phyloP scores from a whole-genome alignment of 2,329 filamentous ascomycete species.

The Sclerotinia spermophila region DNA sequence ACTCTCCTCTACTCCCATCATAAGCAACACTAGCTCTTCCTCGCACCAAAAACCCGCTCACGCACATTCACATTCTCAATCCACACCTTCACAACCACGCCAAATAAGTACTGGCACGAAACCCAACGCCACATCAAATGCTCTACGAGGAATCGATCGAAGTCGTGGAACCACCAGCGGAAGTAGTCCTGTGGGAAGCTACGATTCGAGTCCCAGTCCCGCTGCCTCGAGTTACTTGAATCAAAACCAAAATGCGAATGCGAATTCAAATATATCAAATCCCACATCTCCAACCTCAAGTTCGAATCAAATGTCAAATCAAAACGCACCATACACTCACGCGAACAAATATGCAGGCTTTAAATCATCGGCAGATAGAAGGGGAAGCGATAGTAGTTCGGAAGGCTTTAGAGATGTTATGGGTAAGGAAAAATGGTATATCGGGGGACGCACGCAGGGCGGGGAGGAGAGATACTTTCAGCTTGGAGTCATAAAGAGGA shows the following conservation, averaged over 20 bases:
- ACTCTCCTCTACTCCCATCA: slow-evolving; percentile 24
- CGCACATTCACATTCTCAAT: slow-evolving; percentile 27
- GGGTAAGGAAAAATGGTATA: slow-evolving; percentile 76
- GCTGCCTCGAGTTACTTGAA: not conserved
- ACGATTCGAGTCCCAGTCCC: slow-evolving; percentile 8
- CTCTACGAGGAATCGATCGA: slow-evolving; percentile 20
- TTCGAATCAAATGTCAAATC: not conserved
- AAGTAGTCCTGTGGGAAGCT: slow-evolving; percentile 21
- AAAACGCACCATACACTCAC: not conserved
- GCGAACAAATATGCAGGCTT: not conserved
- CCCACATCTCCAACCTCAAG: not conserved
- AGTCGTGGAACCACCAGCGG: not conserved
- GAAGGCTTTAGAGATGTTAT: slow-evolving; percentile 72
- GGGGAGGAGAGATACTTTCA: slow-evolving; percentile 84
- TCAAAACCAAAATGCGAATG: not conserved
- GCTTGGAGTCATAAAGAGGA: slow-evolving; percentile 68
- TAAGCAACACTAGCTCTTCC: slow-evolving; percentile 24
- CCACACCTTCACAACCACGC: slow-evolving; percentile 16
- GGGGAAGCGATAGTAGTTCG: slow-evolving; percentile 71
- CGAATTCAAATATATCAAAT: not conserved
- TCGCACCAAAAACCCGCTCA: slow-evolving; percentile 27
- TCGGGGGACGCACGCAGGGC: slow-evolving; percentile 68
- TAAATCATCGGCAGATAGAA: slow-evolving; percentile 19
- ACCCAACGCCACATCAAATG: slow-evolving; percentile 29
- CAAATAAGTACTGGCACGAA: slow-evolving; percentile 8